phyloP scores from a whole-genome alignment of 768 basidiomycete genomes.

The Psilocybe subaeruginosa region DNA sequence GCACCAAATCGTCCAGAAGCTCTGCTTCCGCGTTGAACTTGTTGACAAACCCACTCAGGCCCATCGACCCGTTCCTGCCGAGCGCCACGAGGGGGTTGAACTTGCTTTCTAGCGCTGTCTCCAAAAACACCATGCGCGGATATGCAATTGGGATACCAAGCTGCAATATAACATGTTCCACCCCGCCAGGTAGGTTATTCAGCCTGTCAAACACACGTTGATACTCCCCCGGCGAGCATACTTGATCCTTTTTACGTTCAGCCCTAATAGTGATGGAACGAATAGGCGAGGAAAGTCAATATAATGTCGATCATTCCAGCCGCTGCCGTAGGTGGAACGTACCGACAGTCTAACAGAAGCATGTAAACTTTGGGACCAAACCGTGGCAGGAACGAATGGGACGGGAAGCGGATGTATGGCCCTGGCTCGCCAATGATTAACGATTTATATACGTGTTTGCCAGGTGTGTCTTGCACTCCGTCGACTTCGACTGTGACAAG shows the following conservation, averaged over 20 bases:
- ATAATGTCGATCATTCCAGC: no score
- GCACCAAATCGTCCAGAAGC: constrained; percentile 87
- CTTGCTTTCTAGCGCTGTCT: constrained; percentile 75
- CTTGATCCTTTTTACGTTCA: constrained; percentile 80
- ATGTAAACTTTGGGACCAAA: constrained; percentile 80
- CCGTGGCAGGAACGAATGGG: constrained; percentile 81
- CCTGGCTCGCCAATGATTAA: constrained; percentile 77
- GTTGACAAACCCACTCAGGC: constrained; percentile 81
- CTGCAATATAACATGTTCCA: constrained; percentile 86
- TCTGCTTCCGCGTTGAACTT: constrained; percentile 94
- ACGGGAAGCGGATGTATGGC: constrained; percentile 77
- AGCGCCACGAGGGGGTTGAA: constrained; percentile 84
- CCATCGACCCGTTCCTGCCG: constrained; percentile 66
- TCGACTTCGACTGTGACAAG: constrained; percentile 63
- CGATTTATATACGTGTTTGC: constrained; percentile 68
- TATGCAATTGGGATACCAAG: constrained; percentile 91
- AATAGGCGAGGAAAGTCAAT: background rate
- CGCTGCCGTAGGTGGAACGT: constrained; percentile 23
- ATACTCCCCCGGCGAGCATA: constrained; percentile 80
- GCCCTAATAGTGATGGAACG: constrained; percentile 49
- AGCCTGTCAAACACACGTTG: constrained; percentile 69
- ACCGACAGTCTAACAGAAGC: constrained; percentile 84
- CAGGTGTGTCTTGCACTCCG: constrained; percentile 64
- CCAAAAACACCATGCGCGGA: constrained; percentile 91
- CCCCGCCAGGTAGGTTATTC: constrained; percentile 55